phyloP scores from a whole-genome alignment of 2,329 filamentous ascomycete species.

The Arthrinium phaeospermum region DNA sequence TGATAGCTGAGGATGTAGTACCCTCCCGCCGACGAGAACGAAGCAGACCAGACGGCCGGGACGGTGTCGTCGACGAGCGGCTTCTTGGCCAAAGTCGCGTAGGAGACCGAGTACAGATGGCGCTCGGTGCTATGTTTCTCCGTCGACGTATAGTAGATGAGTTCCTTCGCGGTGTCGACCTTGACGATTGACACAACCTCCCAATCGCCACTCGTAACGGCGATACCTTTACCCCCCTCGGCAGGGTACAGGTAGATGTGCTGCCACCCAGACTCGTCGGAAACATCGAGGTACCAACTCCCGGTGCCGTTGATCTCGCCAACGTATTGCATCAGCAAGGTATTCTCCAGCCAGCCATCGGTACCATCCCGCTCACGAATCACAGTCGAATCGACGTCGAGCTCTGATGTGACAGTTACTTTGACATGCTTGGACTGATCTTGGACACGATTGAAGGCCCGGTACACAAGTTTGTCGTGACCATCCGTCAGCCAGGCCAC shows the following conservation, averaged over 20 bases:
- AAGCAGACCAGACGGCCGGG: slow-evolving; percentile 66
- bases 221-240: slow-evolving; percentile 56
- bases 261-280: slow-evolving; percentile 68
- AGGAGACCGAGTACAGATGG: slow-evolving; percentile 71
- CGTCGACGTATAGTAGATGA: slow-evolving; percentile 70
- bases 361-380: slow-evolving; percentile 63
- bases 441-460: slow-evolving; percentile 72
- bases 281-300: slow-evolving; percentile 69
- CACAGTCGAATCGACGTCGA: slow-evolving; percentile 45
- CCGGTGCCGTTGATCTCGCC: slow-evolving; percentile 48
- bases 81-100: slow-evolving; percentile 57
- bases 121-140: slow-evolving; percentile 70
- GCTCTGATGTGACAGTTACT: slow-evolving; percentile 54
- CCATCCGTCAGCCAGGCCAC: slow-evolving; percentile 69
- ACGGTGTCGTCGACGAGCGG: slow-evolving; percentile 66
- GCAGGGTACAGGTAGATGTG: slow-evolving; percentile 71
- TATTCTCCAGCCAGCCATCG: slow-evolving; percentile 68
- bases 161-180: slow-evolving; percentile 59
- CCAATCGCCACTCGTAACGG: slow-evolving; percentile 70
- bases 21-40: slow-evolving; percentile 65
- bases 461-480: slow-evolving; percentile 66
- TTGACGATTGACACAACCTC: slow-evolving; percentile 66
- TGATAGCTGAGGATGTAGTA: slow-evolving; percentile 71
- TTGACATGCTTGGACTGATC: slow-evolving; percentile 67
- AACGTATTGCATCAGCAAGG: slow-evolving; percentile 60